A percentile compares a stretch with the other conserved stretches of the same genome.
Evolutionary conservation across 768 basidiomycete genomes (phyloP).

Genomic region (Mrakia gelida): DNA sequence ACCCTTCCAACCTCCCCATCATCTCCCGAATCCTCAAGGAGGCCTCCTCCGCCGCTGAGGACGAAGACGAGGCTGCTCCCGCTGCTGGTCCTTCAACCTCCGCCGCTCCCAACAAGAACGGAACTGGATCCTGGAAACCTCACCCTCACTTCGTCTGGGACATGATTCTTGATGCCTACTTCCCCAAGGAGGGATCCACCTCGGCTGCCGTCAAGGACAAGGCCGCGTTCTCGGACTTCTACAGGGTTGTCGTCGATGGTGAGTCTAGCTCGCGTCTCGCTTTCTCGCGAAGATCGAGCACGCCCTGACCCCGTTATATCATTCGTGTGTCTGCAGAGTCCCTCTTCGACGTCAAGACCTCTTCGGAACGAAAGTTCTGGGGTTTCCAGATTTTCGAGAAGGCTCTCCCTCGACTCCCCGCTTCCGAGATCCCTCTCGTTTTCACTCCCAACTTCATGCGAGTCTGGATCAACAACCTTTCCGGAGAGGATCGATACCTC

Average conservation of each 20-base stretch:
- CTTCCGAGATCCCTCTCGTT: slow-evolving; percentile 70
- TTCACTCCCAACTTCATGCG: slow-evolving; percentile 96
- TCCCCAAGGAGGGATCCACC: slow-evolving; percentile 51
- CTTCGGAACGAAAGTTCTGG: slow-evolving; percentile 85
- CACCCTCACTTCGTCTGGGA: slow-evolving; percentile 91
- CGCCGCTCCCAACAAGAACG: slow-evolving; percentile 36
- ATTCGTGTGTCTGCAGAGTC: slow-evolving; percentile 56
- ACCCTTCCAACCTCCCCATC: slow-evolving; percentile 63
- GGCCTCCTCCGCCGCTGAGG: slow-evolving; percentile 49
- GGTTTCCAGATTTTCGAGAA: slow-evolving; percentile 89
- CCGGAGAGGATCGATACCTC: slow-evolving; percentile 77
- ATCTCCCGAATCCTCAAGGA: slow-evolving; percentile 81
- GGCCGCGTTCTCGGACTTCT: slow-evolving; percentile 84
- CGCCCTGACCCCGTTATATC: neutral
- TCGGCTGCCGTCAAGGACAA: slow-evolving; percentile 44
- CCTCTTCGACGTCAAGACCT: slow-evolving; percentile 75
- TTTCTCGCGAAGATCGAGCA: neutral
- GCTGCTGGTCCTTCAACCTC: slow-evolving; percentile 45
- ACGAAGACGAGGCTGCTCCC: slow-evolving; percentile 53
- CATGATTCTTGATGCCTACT: slow-evolving; percentile 68
- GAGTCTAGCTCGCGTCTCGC: slow-evolving; percentile 35
- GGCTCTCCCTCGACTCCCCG: slow-evolving; percentile 62
- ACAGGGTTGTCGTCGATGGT: slow-evolving; percentile 87
- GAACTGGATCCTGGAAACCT: slow-evolving; percentile 66
- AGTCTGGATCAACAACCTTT: slow-evolving; percentile 92